Evolutionary conservation across 768 basidiomycete genomes (phyloP), one percentile per base, ranked within the genome.

Genomic region (Tulasnella sp.): DNA sequence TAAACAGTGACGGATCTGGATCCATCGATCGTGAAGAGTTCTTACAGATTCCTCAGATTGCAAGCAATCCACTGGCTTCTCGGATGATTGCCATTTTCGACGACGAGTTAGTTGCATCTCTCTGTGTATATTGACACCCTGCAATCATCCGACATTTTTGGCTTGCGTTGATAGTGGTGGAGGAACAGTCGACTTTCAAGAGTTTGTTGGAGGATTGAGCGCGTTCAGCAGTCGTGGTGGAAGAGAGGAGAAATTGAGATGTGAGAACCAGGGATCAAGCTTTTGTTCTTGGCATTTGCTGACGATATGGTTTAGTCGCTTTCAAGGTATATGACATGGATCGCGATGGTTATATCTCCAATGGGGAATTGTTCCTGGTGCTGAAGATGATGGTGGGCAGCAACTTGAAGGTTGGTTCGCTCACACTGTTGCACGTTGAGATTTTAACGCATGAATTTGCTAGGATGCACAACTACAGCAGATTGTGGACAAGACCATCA

Each of bases 361-460:
- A 99, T 62, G 95, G 95, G 50, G 95, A 99, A 67, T 77, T 99
- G 27, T 99, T 96, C 71, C 70, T 99, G 41, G 95, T 99, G 33
- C 71, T 99, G 57, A 99, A 99, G 75, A 98, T 98, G 89, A 99
- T 99, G 95, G 95, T 98, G 44, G 95, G 95, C 29, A 96, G 85
- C 66, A 99, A 99, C 67, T 71, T 99, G 60, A 99, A 99, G 74
- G 90, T 90, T 42, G 53, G 66, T 40, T 8, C 13, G 6, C 19
- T 2, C 41, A 0, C 22, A 52, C 24, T 54, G 39, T 39, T 20
- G 9, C 1, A 4, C n/a, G 24, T 29, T 45, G 19, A 28, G 15
- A 40, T 34, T 45, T 24, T 39, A 10, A 25, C 32, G n/a, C 25
- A 19, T 37, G 13, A 15, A 19, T 27, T 20, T 15, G 7, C 24